Base-by-base conservation (phyloP, 495 filamentous ascomycete genomes). In the Penicillium lagena region DNA sequence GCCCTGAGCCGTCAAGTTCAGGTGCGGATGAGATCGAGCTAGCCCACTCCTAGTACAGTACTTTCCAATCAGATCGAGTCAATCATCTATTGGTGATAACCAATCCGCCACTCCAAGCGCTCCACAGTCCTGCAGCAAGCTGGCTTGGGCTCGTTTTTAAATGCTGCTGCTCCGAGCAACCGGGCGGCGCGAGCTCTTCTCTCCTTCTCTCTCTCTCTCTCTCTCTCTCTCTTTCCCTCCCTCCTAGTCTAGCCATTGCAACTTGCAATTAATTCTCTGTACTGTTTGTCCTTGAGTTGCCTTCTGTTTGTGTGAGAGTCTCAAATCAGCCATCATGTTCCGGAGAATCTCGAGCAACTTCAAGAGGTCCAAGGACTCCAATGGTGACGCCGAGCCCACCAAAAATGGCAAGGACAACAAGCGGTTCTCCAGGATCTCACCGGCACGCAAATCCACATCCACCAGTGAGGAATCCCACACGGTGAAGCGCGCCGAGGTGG, bases 291-390 rank as follows among this genome's bases (percentile, higher is more conserved):
- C 36, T 41, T 47, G 35, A 14, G 35, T 39, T 45, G n/a, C 43
- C 47, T 42, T 56, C 33, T 37, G 32, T 43, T 54, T 27, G 42
- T 49, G 40, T 36, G 31, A 42, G 15, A 42, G 9, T 29, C 38
- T 43, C 41, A 45, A 37, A 54, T 46, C 49, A 52, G 40, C 60
- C 57, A 65, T 51, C 41, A 71, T 71, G 67, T 65, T 78, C 61
- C 68, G 73, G 39, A 70, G 70, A 54, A 60, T 77, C 46, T 78
- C 75, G 35, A 69, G 70, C n/a, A 67, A 55, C 4, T 77, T 79
- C 59, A 75, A 65, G 54, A 69, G 67, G 58, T 64, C 64, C 48
- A 76, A 70, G 56, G 70, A 68, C 35, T 44, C 57, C 46, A 71
- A 63, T 55, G 66, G 63, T 27, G 68, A 70, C 11, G 41, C 53